These are phyloP conservation scores for Nepenthes mirabilis DNA, from an alignment of 148 eudicot species.

Conservation along the genomic window DNA sequence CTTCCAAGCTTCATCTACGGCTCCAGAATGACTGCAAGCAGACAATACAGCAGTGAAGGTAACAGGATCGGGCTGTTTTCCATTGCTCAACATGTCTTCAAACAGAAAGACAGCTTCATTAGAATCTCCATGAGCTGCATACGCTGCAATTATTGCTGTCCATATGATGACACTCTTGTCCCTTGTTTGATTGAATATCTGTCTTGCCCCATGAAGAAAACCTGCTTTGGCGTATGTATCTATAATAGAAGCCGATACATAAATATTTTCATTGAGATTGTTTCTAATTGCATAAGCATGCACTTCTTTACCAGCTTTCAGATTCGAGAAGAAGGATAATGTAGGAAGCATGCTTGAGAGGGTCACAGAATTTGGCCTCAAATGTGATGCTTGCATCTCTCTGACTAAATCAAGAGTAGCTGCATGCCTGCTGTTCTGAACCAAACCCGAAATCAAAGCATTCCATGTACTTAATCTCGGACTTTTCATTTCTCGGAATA, in stretches of 20 bases:
- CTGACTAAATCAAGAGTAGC: slow-evolving; percentile 25
- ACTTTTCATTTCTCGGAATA: slow-evolving; percentile 30
- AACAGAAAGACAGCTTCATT: slow-evolving; percentile 25
- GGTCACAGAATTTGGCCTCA: slow-evolving; percentile 49
- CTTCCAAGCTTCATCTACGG: slow-evolving; percentile 33
- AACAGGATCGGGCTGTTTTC: slow-evolving; percentile 40
- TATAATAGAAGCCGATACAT: slow-evolving; percentile 40
- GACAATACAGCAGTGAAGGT: slow-evolving; percentile 48
- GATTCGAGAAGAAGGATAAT: slow-evolving; percentile 26
- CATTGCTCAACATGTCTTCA: slow-evolving; percentile 32
- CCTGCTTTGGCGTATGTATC: slow-evolving; percentile 56
- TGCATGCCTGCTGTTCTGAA: slow-evolving; percentile 36
- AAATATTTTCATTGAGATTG: slow-evolving; percentile 24
- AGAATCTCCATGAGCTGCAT: slow-evolving; percentile 46
- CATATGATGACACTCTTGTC: slow-evolving; percentile 49
- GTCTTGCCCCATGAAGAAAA: slow-evolving; percentile 29
- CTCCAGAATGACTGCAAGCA: slow-evolving; percentile 56
- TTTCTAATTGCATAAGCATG: slow-evolving; percentile 55
- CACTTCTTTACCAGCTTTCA: slow-evolving; percentile 39
- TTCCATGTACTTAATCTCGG: slow-evolving; percentile 61
- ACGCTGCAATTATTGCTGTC: slow-evolving; percentile 64
- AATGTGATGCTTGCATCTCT: slow-evolving; percentile 30
- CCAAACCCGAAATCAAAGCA: slow-evolving; percentile 40
- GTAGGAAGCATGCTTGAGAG: slow-evolving; percentile 48
- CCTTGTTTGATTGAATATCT: slow-evolving; percentile 31